Base-by-base conservation (phyloP, 225 moss, liverwort and hornwort species). In the Physcomitrium patens region DNA sequence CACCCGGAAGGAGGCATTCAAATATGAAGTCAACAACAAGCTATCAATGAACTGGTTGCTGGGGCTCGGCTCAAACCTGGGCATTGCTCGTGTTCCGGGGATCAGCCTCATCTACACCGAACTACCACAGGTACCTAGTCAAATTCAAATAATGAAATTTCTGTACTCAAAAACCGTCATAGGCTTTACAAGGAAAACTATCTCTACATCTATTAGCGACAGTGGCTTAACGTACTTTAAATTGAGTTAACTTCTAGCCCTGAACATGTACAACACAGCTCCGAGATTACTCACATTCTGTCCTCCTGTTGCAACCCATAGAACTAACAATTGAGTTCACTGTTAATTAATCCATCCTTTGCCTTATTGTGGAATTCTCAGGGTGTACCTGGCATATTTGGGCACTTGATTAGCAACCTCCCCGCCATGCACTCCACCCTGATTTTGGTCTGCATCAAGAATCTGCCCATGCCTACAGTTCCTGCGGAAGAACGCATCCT, bases 31-130 rank as follows among this genome's bases (percentile, higher is more conserved):
- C 7, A 64, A 67, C 8, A 86, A 91, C 80, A 96, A 96, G 74
- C 76, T 96, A 0, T 94, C 94, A 11, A 76, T 87, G 75, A 92
- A 88, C 64, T 94, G 91, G 93, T 79, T 96, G 63, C 79, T 93
- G 7, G 82, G 75, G 18, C 69, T 96, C 8, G 94, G 92, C 71
- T 84, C 92, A 3, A 87, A 81, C 43, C 81, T 94, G 23, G 96
- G 92, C 27, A 86, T 89, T 70, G 79, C 76, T 12, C 84, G 96
- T 16, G 89, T 94, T 20, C 96, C 92, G 28, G 96, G 96, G 55
- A 86, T 96, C 60, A 89, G 87, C 45, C 91, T 96, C 41, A 85
- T 96, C 23, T 96, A 96, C 84, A 88, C 90, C 37, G 96, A 92
- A 76, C 83, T 96, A 26, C 89, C 93, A 42, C 67, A 82, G 85